Evolutionary conservation across 768 basidiomycete species (phyloP).

Genomic region (Tricholoma furcatifolium): DNA sequence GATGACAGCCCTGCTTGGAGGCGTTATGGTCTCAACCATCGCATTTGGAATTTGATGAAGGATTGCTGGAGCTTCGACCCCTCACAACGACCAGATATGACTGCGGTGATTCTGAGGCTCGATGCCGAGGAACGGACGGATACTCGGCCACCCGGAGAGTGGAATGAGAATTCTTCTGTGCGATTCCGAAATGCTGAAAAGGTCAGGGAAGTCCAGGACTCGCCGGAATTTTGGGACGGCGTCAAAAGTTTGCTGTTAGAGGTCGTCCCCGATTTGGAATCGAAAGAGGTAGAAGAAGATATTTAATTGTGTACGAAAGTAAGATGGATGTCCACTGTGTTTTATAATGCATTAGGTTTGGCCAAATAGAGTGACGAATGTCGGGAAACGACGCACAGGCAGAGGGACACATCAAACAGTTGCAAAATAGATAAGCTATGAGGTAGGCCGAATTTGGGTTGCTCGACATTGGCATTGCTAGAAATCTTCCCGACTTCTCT

Average conservation of each 20-base stretch:
- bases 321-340: too few relatives aligned
- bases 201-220: background rate
- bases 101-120: background rate
- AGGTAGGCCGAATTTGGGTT: too few relatives aligned
- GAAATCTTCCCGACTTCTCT: too few relatives aligned
- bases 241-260: background rate
- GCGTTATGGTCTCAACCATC: background rate
- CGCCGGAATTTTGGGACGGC: background rate
- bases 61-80: constrained; percentile 2
- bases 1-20: background rate
- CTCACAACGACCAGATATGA: constrained; percentile 4
- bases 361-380: too few relatives aligned
- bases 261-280: background rate
- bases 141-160: background rate
- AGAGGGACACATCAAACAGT: too few relatives aligned
- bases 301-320: too few relatives aligned
- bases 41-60: constrained; percentile 2
- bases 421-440: too few relatives aligned
- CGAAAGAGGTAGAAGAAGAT: background rate
- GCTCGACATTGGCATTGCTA: too few relatives aligned
- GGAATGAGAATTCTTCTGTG: background rate
- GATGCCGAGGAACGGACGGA: background rate
- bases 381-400: too few relatives aligned
- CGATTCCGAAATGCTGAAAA: background rate
- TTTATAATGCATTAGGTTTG: too few relatives aligned